Base-by-base conservation (phyloP, 1,284 basidiomycete species). In the Gymnopus androsaceus region DNA sequence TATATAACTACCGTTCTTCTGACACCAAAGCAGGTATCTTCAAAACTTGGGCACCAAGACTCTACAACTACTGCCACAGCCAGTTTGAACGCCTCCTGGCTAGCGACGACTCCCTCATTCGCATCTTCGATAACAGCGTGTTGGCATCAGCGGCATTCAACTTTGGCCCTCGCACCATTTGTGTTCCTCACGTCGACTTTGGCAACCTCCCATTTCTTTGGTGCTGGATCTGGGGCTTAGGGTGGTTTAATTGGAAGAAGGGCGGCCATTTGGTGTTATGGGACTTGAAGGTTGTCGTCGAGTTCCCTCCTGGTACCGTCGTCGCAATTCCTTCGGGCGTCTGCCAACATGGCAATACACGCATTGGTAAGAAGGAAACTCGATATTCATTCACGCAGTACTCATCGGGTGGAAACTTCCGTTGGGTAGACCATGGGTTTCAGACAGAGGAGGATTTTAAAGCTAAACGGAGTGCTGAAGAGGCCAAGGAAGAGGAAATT, bases 271-370 rank as follows among this genome's bases (percentile, higher is more conserved):
- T n/a, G n/a, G n/a, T n/a, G n/a, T n/a, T n/a, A n/a, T n/a, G n/a
- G n/a, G n/a, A n/a, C n/a, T 44, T 66, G 15, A 57, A 60, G n/a
- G 42, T 67, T 4, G 51, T 69, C 9, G 58, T 71, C 33, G 62
- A 68, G 31, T 67, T 70, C 40, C 51, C 61, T 9, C 56, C 62
- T 7, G 59, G 63, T 7, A 56, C 61, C 2, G 59, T 59, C 3
- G 60, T 67, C 15, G 57, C 66, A n/a, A 55, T 71, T 42, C 67
- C 65, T 1, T 71, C 69, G 3, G 66, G 63, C 3, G 30, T 54
- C 6, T 45, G 27, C 36, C 51, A 19, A 4, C 51, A 54, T n/a
- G 42, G 40, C 31, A 54, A 54, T 21, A 34, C 36, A 5, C 21
- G 19, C 23, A 23, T 51, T 23, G 11, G 19, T 5, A 38, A 25